A percentile compares a stretch with the other conserved stretches of the same genome.
Evolutionary conservation across 352 stramenopile species (phyloP).

Genomic region (Pythium oligandrum): DNA sequence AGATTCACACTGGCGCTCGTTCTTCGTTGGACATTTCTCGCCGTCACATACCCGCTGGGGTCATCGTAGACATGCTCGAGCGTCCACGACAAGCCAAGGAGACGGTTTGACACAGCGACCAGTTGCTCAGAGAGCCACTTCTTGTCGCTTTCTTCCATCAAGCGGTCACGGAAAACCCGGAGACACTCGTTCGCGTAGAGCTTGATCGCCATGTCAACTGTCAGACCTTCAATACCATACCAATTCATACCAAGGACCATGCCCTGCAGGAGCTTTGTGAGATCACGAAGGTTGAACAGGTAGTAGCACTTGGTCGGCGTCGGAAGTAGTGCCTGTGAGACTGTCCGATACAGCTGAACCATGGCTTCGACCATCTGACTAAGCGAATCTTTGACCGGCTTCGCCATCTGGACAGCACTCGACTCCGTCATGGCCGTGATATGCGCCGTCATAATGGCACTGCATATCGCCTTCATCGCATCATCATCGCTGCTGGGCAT

Average conservation of each 20-base stretch:
- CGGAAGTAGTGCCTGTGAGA: slow-evolving; percentile 52
- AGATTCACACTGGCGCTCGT: not conserved
- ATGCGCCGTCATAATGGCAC: slow-evolving; percentile 69
- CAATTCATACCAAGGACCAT: slow-evolving; percentile 44
- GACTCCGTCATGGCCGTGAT: slow-evolving; percentile 24
- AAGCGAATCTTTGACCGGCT: slow-evolving; percentile 50
- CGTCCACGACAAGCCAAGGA: slow-evolving; percentile 65
- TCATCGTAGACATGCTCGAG: slow-evolving; percentile 31
- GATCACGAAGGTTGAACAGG: slow-evolving; percentile 78
- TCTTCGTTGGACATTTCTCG: not conserved
- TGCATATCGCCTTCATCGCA: slow-evolving; percentile 88
- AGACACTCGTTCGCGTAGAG: slow-evolving; percentile 91
- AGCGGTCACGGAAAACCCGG: slow-evolving; percentile 90
- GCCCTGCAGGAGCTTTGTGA: slow-evolving; percentile 77
- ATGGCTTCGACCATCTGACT: slow-evolving; percentile 52
- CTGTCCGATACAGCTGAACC: slow-evolving; percentile 50
- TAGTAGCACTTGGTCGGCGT: slow-evolving; percentile 84
- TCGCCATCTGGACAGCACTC: slow-evolving; percentile 6
- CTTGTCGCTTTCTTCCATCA: slow-evolving; percentile 81
- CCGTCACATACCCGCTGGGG: not conserved
- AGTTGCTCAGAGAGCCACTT: slow-evolving; percentile 85
- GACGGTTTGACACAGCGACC: slow-evolving; percentile 49
- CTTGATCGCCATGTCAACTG: slow-evolving; percentile 41
- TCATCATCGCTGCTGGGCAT: slow-evolving; percentile 65
- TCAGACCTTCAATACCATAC: slow-evolving; percentile 12